phyloP scores from a whole-genome alignment of 2,329 filamentous ascomycete species.

The Clarireedia hainanense region DNA sequence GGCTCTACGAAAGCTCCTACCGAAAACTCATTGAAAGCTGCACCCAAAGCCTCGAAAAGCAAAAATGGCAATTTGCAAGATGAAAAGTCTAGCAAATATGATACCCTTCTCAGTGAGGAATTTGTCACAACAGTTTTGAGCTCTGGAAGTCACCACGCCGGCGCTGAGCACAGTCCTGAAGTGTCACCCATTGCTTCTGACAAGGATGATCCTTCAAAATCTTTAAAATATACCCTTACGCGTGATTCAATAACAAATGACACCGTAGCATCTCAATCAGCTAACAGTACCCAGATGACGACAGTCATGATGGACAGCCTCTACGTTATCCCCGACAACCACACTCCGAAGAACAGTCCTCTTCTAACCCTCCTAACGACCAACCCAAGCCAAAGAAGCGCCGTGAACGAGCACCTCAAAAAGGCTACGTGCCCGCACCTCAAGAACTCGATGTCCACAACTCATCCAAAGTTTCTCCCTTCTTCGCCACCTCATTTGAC shows the following conservation, averaged over 20 bases:
- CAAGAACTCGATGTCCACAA: too few species aligned
- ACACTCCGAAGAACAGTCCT: not conserved
- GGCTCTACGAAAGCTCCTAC: not conserved
- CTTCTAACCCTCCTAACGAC: not conserved
- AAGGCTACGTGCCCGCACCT: not conserved
- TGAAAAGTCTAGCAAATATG: not conserved
- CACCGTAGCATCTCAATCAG: not conserved
- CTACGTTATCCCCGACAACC: not conserved
- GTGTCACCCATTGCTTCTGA: not conserved
- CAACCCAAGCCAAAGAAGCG: not conserved
- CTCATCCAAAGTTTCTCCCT: too few species aligned
- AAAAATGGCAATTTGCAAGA: not conserved
- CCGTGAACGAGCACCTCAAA: not conserved
- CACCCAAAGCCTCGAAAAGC: not conserved
- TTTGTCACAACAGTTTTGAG: not conserved
- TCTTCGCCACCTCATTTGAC: too few species aligned
- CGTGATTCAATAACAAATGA: not conserved
- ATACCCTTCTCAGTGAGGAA: not conserved
- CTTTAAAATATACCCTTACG: not conserved
- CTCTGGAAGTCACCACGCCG: not conserved
- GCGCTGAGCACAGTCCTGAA: not conserved
- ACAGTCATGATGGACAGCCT: not conserved
- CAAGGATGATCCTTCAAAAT: not conserved
- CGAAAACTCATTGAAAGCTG: not conserved
- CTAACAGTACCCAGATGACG: slow-evolving; percentile 1